Evolutionary conservation across 2,329 filamentous ascomycete genomes (phyloP), one percentile per base, ranked within the genome.

Genomic region (Sporothrix inflata): DNA sequence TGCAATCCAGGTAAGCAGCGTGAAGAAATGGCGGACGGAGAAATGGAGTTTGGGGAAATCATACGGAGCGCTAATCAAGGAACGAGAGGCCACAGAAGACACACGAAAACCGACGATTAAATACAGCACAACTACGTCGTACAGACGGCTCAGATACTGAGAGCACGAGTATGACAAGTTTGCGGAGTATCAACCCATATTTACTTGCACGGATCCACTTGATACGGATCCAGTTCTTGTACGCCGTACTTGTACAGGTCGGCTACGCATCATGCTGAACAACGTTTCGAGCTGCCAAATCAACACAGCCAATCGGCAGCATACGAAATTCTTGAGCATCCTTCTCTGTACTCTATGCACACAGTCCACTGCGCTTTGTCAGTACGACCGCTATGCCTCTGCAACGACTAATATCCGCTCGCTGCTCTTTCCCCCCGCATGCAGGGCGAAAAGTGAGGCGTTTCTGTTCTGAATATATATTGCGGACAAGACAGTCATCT

Each of bases 281-380:
- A 24, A 55, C 30, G 45, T 38, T 24, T 67, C 45, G 7, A 38
- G 45, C 24, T 67, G 65, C 65, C 65, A 67, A 53, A 67, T 9
- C 30, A 14, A 14, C 21, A 24, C 11, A 42, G 9, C 68, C 68
- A 70, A 47, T 70, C 53, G 51, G 51, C 51, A 70, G 24, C 40
- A 60, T 49, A 6, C 68, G 40, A 19, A 45, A 27, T 19, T 2
- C 12, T 40, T 16, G 38, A 24, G 14, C 4, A 38, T 16, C 27
- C 14, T 34, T 19, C 14, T 53, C 27, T 30, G 5, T 55, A 27
- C n/a, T 14, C 30, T 34, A n/a, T 16, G 38, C n/a, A 53, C 49
- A 60, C 55, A 24, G n/a, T 11, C 19, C 19, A 12, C 34, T 30
- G 30, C 14, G 1, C 21, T 11, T 60, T 38, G 38, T 27, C 55